Evolutionary conservation across 1,284 basidiomycete genomes (phyloP), one percentile per base, ranked within the genome.

Genomic region (Pseudomicrostroma phylloplanum): DNA sequence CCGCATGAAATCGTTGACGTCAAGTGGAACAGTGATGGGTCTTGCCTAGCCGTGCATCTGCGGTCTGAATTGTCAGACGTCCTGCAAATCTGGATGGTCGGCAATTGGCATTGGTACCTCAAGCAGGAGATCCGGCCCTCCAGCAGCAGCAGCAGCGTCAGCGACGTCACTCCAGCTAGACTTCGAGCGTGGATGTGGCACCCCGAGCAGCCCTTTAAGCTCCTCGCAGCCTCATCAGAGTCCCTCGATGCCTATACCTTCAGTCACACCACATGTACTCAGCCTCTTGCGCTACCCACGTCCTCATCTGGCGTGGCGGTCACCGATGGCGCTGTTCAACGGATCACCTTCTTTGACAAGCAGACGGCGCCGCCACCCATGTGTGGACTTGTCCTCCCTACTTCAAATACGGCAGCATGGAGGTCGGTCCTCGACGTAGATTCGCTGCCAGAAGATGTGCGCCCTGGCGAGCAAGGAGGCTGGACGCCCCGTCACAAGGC

Each of bases 331-430:
- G 79, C 88, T 43, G 82, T 91, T 0, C 86, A 87, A 62, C 64
- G 72, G 56, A 83, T 86, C 55, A 82, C 81, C 0, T 90, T 92
- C 64, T 81, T 82, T 7, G 51, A 54, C 51, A 21, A 54, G 2
- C 91, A 96, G 81, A 96, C 94, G 76, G 85, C 94, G 1, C 94
- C 94, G 3, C 94, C 94, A 19, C 96, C 94, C 0, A 96, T 97
- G 92, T 89, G 88, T 0, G 25, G 59, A n/a, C 25, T 56, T 42
- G 41, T 55, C 26, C 56, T 30, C 11, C 48, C 51, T 7, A 54
- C 51, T 15, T 23, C 51, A 21, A 54, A 54, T 3, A 23, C 51
- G 15, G 51, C 51, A 15, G 51, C 26, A 15, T 54, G 51, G 51
- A 19, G 51, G 13, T 54, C 51, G 2, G 51, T 54, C 21, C 51